phyloP scores from a whole-genome alignment of 495 filamentous ascomycete genomes.

The Collariella sp. region DNA sequence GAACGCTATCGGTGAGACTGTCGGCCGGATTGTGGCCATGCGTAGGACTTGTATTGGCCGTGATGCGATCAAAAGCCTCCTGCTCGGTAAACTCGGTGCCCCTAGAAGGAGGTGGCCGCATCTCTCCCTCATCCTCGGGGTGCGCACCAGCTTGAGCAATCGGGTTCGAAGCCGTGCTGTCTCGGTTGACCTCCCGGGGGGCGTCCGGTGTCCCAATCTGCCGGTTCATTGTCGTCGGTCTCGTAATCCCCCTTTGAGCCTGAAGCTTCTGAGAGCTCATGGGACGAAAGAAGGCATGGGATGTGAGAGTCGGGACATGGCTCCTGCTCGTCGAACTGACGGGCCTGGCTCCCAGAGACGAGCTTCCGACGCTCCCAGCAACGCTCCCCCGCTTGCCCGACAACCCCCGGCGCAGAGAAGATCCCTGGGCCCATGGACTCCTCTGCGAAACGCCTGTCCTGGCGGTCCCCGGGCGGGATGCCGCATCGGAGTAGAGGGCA shows the following conservation, averaged over 20 bases:
- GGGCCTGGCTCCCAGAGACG: conserved; percentile 45
- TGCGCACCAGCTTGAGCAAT: conserved; percentile 27
- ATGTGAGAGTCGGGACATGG: conserved; percentile 82
- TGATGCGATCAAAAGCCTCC: conserved; percentile 52
- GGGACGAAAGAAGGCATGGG: conserved; percentile 86
- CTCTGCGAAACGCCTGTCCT: conserved; percentile 45
- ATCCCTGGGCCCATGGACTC: conserved; percentile 40
- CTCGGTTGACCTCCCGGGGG: conserved; percentile 31
- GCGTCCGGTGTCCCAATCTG: conserved; percentile 30
- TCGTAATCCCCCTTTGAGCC: conserved; percentile 63
- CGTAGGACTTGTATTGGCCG: conserved; percentile 66
- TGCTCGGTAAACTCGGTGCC: conserved; percentile 72
- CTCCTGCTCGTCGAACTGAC: conserved; percentile 63
- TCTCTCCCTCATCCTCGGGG: conserved; percentile 46
- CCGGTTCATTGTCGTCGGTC: conserved; percentile 32
- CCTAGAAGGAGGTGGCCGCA: conserved; percentile 54
- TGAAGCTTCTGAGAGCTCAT: conserved; percentile 96
- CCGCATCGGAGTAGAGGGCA: conserved; percentile 35
- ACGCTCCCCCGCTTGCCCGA: conserved; percentile 35
- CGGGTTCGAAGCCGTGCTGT: conserved; percentile 42
- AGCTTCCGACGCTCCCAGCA: conserved; percentile 36
- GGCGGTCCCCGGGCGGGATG: conserved; percentile 41
- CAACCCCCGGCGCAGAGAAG: conserved; percentile 38
- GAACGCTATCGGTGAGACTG: conserved; percentile 66
- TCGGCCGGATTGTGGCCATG: conserved; percentile 53